A percentile compares a stretch with the other conserved stretches of the same genome.
phyloP scores from a whole-genome alignment of 495 filamentous ascomycete genomes.

The Podospora sp. region DNA sequence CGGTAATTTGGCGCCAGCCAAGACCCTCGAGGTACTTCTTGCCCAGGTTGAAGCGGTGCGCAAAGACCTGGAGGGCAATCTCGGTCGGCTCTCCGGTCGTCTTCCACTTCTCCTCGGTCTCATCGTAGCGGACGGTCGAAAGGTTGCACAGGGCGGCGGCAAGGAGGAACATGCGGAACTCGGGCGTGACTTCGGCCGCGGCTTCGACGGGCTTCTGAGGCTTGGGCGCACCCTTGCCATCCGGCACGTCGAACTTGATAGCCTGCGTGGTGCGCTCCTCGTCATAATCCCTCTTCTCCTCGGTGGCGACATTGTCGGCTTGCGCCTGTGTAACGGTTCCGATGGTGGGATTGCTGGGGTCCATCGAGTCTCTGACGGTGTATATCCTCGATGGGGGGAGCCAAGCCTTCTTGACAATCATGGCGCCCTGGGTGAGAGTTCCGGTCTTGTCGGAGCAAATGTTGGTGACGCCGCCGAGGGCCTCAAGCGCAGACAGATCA shows the following conservation, averaged over 20 bases:
- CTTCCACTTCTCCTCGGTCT: slow-evolving; percentile 61
- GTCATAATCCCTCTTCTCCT: slow-evolving; percentile 51
- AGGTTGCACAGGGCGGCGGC: slow-evolving; percentile 80
- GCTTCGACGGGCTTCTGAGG: slow-evolving; percentile 18
- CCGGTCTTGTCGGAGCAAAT: slow-evolving; percentile 91
- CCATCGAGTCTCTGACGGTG: slow-evolving; percentile 60
- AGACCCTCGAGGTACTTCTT: slow-evolving; percentile 53
- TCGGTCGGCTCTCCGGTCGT: slow-evolving; percentile 82
- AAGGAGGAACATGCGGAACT: slow-evolving; percentile 65
- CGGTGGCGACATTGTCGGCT: slow-evolving; percentile 30
- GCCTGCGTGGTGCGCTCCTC: slow-evolving; percentile 54
- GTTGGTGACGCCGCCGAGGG: slow-evolving; percentile 81
- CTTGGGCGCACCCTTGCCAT: slow-evolving; percentile 42
- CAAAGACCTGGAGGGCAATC: slow-evolving; percentile 79
- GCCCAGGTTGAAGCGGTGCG: slow-evolving; percentile 67
- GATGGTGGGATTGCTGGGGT: slow-evolving; percentile 60
- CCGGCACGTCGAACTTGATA: slow-evolving; percentile 57
- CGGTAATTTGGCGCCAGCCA: slow-evolving; percentile 66
- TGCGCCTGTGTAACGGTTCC: slow-evolving; percentile 42
- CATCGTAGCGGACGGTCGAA: slow-evolving; percentile 65
- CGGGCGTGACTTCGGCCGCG: slow-evolving; percentile 44
- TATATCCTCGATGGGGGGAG: slow-evolving; percentile 62
- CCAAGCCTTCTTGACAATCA: slow-evolving; percentile 83
- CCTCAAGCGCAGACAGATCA: slow-evolving; percentile 76
- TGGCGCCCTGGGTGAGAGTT: slow-evolving; percentile 74